Base-by-base conservation (phyloP, 352 stramenopile species). In the Globisporangium okanoganense region DNA sequence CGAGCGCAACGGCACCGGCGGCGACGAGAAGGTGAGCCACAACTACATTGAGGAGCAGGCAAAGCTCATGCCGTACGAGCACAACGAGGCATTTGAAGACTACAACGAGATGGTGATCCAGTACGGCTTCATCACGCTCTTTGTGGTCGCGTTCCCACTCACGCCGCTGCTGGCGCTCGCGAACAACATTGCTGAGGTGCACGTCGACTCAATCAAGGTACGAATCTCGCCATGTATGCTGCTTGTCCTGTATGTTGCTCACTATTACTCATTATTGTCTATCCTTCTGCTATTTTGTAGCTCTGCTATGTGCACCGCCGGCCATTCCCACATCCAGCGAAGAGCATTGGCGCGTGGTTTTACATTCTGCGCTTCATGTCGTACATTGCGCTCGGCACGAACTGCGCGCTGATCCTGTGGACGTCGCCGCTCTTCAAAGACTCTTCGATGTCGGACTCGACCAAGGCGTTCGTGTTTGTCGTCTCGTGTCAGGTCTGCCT, bases 41-140 rank as follows among this genome's bases (percentile, higher is more conserved):
- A 90, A 94, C 64, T 90, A 79, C 38, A 89, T 96, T 20, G 85
- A 95, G 64, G 82, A 95, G 27, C 85, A 94, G 48, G 81, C 85
- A 16, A 88, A 92, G 67, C 71, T 92, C 25, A 63, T 86, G 55
- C 82, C 81, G 31, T 96, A 97, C 60, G 83, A 96, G 57, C 76
- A 72, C 41, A 81, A 87, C 25, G 85, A 94, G 33, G 73, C 82
- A 12, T 96, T 96, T 43, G 78, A 94, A 35, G 93, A 97, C 72
- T 94, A 92, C 73, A 93, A 93, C 66, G 86, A 95, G 63, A 86
- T 95, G 77, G 80, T 98, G 20, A 96, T 98, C 56, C 92, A 98
- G 83, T 98, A 97, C 62, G 95, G 94, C 45, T 98, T 98, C 64
- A 90, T 98, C 40, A 98, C 93, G 57, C 69, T 98, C 40, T 98